Conservation (phyloP, 1,139 yeast species). For the Pichia inconspicua region DNA sequence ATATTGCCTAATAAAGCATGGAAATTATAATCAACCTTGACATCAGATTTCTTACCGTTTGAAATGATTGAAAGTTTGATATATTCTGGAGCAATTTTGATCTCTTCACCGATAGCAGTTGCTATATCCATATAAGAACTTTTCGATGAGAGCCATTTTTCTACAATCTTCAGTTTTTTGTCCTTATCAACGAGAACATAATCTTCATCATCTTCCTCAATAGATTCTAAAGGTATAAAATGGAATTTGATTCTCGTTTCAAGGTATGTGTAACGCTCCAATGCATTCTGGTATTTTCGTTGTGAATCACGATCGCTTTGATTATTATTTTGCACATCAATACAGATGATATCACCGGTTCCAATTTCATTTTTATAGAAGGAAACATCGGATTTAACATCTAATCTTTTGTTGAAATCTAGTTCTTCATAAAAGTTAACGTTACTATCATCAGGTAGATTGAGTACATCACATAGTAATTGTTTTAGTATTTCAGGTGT, state of each 20-base stretch:
- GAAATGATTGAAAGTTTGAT: slow-evolving; percentile 55
- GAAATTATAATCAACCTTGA: slow-evolving; percentile 38
- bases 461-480: slow-evolving; percentile 38
- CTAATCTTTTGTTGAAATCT: slow-evolving; percentile 53
- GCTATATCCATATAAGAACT: slow-evolving; percentile 56
- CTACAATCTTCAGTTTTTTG: slow-evolving; percentile 29
- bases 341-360: slow-evolving; percentile 70
- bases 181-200: slow-evolving; percentile 16
- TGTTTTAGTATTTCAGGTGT: slow-evolving; percentile 39
- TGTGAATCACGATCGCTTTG: slow-evolving; percentile 11
- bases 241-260: slow-evolving; percentile 58
- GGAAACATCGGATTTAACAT: slow-evolving; percentile 36
- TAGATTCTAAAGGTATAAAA: slow-evolving; percentile 40
- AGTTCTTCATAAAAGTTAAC: slow-evolving; percentile 63
- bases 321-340: slow-evolving; percentile 34
- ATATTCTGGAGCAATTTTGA: slow-evolving; percentile 52
- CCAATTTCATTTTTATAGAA: slow-evolving; percentile 60
- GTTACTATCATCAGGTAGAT: slow-evolving; percentile 35
- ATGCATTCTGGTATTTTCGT: slow-evolving; percentile 27
- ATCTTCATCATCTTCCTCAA: slow-evolving; percentile 22
- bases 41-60: slow-evolving; percentile 9
- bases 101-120: slow-evolving; percentile 43
- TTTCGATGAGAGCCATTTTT: slow-evolving; percentile 63
- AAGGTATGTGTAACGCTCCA: slow-evolving; percentile 55
- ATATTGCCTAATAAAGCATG: slow-evolving; percentile 42